Evolutionary conservation across 2,329 filamentous ascomycete genomes (phyloP).

Genomic region (Ceratocystis colombiana): DNA sequence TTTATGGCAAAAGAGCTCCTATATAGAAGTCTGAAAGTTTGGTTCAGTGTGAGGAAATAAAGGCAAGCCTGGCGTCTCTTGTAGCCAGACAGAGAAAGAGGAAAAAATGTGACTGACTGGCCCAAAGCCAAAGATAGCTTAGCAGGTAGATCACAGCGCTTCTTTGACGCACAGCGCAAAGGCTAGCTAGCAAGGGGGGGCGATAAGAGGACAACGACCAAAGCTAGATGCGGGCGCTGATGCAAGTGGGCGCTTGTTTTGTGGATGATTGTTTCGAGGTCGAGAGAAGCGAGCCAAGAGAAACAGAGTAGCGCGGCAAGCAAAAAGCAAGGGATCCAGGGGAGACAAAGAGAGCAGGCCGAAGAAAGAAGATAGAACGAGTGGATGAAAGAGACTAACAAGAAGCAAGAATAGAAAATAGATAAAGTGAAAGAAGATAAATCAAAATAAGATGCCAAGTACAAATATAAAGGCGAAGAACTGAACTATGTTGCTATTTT

Average conservation of each 20-base stretch:
- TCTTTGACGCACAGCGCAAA: not conserved
- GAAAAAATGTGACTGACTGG: too few species aligned
- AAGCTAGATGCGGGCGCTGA: not conserved
- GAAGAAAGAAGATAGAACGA: not conserved
- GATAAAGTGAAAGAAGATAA: not conserved
- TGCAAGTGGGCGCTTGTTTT: slow-evolving; percentile 3
- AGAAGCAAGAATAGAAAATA: not conserved
- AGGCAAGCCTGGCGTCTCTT: too few species aligned
- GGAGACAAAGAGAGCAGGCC: not conserved
- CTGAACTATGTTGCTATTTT: not conserved
- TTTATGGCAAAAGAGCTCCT: not conserved
- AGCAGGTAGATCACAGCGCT: not conserved
- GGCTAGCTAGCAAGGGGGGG: not conserved
- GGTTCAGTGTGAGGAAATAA: too few species aligned
- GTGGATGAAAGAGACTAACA: not conserved
- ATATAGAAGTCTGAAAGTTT: not conserved
- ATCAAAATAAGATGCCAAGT: not conserved
- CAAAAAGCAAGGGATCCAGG: not conserved
- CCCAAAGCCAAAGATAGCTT: too few species aligned
- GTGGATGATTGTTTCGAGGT: too few species aligned
- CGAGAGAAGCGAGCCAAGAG: not conserved
- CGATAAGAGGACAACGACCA: not conserved
- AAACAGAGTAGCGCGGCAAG: not conserved
- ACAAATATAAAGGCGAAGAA: not conserved
- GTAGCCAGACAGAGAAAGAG: too few species aligned